Evolutionary conservation across 192 early-diverging fungal genomes (phyloP).

Genomic region (Chytriomyces sp.): DNA sequence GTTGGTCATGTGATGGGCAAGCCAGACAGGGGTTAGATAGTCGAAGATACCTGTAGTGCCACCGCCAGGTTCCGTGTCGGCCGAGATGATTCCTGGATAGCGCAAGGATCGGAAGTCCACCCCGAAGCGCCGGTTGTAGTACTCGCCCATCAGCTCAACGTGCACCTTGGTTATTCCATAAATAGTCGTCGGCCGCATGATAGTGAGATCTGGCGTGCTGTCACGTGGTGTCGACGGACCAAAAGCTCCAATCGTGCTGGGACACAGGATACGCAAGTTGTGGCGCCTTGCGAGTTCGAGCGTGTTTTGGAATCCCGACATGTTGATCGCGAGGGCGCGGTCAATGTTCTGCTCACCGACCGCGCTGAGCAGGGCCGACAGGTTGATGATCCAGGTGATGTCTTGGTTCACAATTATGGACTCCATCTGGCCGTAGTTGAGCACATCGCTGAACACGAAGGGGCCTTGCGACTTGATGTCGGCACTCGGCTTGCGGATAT

Average conservation of each 20-base stretch:
- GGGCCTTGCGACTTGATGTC: slow-evolving; percentile 55
- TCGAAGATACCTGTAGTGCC: slow-evolving; percentile 51
- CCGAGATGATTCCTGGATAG: slow-evolving; percentile 68
- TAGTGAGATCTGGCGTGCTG: slow-evolving; percentile 63
- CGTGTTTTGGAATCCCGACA: slow-evolving; percentile 68
- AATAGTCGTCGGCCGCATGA: slow-evolving; percentile 70
- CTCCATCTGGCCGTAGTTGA: slow-evolving; percentile 66
- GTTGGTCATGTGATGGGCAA: no score
- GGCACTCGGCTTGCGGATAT: slow-evolving; percentile 63
- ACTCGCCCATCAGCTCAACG: slow-evolving; percentile 68
- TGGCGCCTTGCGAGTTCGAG: slow-evolving; percentile 63
- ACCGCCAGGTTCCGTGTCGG: slow-evolving; percentile 68
- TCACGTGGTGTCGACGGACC: slow-evolving; percentile 66
- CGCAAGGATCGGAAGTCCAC: slow-evolving; percentile 69
- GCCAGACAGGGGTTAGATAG: no score
- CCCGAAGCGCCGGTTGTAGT: slow-evolving; percentile 64
- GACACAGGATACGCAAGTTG: slow-evolving; percentile 59
- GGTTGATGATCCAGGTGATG: slow-evolving; percentile 70
- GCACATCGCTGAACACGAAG: slow-evolving; percentile 68
- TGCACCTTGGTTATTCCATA: slow-evolving; percentile 72
- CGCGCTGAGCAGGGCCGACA: slow-evolving; percentile 67
- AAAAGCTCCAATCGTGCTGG: slow-evolving; percentile 72
- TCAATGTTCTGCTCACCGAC: slow-evolving; percentile 67
- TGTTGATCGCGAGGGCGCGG: slow-evolving; percentile 62
- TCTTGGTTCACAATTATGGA: slow-evolving; percentile 64